Evolutionary conservation across 805 yeast genomes (phyloP).

Genomic region (Debaryomyces maramus): DNA sequence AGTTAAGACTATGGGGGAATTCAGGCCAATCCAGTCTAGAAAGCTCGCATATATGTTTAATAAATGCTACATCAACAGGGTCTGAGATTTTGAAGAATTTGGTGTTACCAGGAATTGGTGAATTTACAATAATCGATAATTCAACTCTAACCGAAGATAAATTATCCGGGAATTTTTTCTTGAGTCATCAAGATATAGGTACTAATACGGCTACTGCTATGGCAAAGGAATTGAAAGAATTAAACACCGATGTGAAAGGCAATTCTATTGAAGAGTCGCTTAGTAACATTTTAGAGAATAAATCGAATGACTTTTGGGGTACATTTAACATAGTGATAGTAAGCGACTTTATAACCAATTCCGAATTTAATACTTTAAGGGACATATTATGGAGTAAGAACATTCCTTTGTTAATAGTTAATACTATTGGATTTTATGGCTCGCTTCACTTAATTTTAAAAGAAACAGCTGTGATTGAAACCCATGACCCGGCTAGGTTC

Average conservation of each 20-base stretch:
- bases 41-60: conserved; percentile 56
- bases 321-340: conserved; percentile 52
- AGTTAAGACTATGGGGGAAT: conserved; percentile 81
- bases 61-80: conserved; percentile 57
- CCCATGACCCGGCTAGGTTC: conserved; percentile 63
- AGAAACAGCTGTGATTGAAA: conserved; percentile 69
- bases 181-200: conserved; percentile 47
- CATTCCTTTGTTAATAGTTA: conserved; percentile 56
- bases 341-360: conserved; percentile 25
- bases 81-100: conserved; percentile 77
- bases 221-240: conserved; percentile 45
- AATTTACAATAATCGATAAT: conserved; percentile 58
- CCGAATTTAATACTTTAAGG: conserved; percentile 26
- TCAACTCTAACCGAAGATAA: conserved; percentile 41
- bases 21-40: conserved; percentile 69
- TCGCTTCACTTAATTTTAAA: conserved; percentile 48
- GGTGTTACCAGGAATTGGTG: conserved; percentile 70
- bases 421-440: conserved; percentile 67
- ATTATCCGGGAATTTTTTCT: conserved; percentile 62
- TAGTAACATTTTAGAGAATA: conserved; percentile 9
- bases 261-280: conserved; percentile 16
- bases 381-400: conserved; percentile 39
- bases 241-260: conserved; percentile 61
- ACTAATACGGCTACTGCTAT: conserved; percentile 38
- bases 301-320: conserved; percentile 41